Evolutionary conservation across 148 eudicot species (phyloP).

Genomic region (Spergularia marina): DNA sequence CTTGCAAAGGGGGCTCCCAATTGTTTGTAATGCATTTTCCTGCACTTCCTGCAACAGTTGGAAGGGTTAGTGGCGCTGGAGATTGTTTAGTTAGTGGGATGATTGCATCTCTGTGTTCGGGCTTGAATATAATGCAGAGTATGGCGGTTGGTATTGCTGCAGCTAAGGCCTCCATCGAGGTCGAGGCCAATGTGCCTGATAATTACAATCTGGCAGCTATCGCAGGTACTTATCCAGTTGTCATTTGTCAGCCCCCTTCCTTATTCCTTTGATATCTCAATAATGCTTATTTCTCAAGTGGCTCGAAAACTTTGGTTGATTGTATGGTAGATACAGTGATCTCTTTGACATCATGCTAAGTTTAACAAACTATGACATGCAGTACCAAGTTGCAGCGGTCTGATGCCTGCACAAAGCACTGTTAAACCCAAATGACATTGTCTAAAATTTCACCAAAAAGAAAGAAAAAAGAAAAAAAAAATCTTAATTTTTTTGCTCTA

Average conservation of each 20-base stretch:
- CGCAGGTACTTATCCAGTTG: constrained; percentile 48
- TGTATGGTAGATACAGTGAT: not conserved
- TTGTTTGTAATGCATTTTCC: constrained; percentile 68
- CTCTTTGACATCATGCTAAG: not conserved
- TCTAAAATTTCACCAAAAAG: no score
- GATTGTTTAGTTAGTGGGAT: constrained; percentile 94
- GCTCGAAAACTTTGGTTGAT: not conserved
- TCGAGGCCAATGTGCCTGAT: constrained; percentile 64
- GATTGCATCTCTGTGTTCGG: constrained; percentile 71
- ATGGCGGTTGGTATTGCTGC: constrained; percentile 88
- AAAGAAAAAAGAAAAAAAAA: no score
- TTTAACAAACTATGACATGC: no score
- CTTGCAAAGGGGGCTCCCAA: constrained; percentile 32
- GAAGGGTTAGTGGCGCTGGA: constrained; percentile 91
- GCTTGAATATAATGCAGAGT: constrained; percentile 79
- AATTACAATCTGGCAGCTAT: constrained; percentile 43
- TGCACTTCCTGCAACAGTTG: constrained; percentile 69
- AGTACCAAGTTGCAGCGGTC: no score
- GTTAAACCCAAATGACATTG: no score
- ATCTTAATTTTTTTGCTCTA: no score
- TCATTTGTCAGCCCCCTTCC: not conserved
- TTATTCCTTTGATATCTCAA: not conserved
- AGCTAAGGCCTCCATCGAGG: constrained; percentile 79
- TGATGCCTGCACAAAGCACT: no score
- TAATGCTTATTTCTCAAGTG: not conserved